Evolutionary conservation across 805 yeast genomes (phyloP).

Genomic region (Ogataea paraovalis): DNA sequence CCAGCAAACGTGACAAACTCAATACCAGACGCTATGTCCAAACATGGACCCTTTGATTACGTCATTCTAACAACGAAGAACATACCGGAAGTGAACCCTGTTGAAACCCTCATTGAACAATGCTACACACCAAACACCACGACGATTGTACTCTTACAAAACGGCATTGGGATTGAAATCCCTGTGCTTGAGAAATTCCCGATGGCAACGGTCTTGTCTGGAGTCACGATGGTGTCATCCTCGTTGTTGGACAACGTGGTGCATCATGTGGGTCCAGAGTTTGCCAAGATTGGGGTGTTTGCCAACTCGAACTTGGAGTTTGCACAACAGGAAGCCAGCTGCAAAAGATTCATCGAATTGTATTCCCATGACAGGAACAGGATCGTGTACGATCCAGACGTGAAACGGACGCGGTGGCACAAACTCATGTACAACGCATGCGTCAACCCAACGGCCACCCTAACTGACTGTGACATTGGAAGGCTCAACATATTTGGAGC

Average conservation of each 20-base stretch:
- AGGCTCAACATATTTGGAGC: conserved; percentile 45
- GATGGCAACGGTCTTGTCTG: conserved; percentile 49
- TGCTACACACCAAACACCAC: neutral
- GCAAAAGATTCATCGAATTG: conserved; percentile 36
- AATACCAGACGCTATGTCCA: conserved; percentile 34
- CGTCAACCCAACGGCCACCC: conserved; percentile 57
- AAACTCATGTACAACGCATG: conserved; percentile 70
- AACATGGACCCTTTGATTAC: conserved; percentile 40
- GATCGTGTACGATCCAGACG: conserved; percentile 38
- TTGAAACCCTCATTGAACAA: conserved; percentile 32
- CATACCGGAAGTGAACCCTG: conserved; percentile 56
- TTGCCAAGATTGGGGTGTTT: neutral
- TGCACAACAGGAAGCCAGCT: conserved; percentile 22
- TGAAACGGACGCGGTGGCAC: conserved; percentile 53
- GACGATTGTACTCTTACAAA: conserved; percentile 56
- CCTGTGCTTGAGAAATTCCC: conserved; percentile 53
- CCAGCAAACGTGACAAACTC: conserved; percentile 39
- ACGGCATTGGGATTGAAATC: conserved; percentile 60
- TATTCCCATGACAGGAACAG: conserved; percentile 43
- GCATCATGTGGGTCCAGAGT: neutral
- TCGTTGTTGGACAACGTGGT: neutral
- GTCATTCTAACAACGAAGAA: conserved; percentile 57
- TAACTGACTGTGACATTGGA: conserved; percentile 58
- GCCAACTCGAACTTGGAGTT: neutral
- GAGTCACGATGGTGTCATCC: conserved; percentile 46